Percentiles rank a stretch among this genome's conserved stretches.
These are phyloP conservation scores for Daldinia sp. DNA, from an alignment of 2,329 filamentous ascomycete genomes.

Conservation along the genomic window DNA sequence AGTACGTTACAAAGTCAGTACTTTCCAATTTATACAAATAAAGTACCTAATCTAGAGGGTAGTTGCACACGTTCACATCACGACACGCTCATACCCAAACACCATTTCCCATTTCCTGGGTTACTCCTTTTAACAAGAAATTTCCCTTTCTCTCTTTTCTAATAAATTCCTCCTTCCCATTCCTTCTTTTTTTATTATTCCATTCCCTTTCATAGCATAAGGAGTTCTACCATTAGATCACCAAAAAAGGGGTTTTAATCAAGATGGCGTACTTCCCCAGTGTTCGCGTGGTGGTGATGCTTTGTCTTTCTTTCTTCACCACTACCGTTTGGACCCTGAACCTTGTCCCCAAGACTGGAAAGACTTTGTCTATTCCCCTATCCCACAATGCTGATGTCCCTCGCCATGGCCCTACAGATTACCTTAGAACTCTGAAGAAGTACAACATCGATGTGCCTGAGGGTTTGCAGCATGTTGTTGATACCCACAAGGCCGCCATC, in stretches of 20 bases:
- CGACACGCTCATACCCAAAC: constrained; percentile 25
- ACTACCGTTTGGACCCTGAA: constrained; percentile 33
- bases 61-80: constrained; percentile 26
- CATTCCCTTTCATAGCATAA: constrained; percentile 3
- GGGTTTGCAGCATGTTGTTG: constrained; percentile 47
- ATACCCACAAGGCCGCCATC: constrained; percentile 39
- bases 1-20: constrained; percentile 11
- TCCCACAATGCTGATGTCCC: constrained; percentile 43
- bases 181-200: background rate
- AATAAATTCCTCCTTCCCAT: constrained; percentile 25
- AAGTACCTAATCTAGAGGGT: constrained; percentile 30
- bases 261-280: constrained; percentile 40
- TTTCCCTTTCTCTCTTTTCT: background rate
- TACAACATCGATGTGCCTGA: constrained; percentile 51
- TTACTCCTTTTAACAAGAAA: constrained; percentile 5
- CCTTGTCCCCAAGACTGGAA: constrained; percentile 28
- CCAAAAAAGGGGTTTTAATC: constrained; percentile 1
- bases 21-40: constrained; percentile 11
- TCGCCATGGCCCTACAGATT: constrained; percentile 50
- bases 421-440: constrained; percentile 51
- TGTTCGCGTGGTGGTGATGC: constrained; percentile 40
- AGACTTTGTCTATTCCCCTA: constrained; percentile 46
- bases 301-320: constrained; percentile 40
- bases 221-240: constrained; percentile 15
- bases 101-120: background rate